Conservation (phyloP, 1,284 basidiomycete species). For the Ganoderma multipileum region DNA sequence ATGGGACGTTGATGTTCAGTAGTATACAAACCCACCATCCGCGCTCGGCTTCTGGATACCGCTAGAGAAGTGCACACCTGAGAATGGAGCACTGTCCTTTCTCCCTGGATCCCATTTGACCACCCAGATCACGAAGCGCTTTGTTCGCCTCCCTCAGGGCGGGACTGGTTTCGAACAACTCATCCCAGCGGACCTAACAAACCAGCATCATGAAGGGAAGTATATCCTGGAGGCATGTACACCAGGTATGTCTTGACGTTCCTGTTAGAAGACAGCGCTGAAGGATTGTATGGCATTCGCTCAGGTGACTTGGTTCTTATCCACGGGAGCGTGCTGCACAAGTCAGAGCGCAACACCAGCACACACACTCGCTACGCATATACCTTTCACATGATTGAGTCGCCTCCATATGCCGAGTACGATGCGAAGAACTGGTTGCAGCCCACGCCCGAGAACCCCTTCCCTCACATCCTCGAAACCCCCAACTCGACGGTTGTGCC, state of each 20-base stretch:
- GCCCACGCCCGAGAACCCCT: slow-evolving; percentile 82
- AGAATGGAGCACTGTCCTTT: slow-evolving; percentile 92
- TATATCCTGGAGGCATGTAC: slow-evolving; percentile 80
- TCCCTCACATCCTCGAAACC: slow-evolving; percentile 69
- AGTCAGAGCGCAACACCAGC: slow-evolving; percentile 82
- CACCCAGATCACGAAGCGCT: slow-evolving; percentile 78
- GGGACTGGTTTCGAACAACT: slow-evolving; percentile 85
- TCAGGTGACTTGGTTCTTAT: slow-evolving; percentile 88
- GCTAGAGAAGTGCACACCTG: slow-evolving; percentile 83
- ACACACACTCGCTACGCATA: slow-evolving; percentile 85
- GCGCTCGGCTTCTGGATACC: slow-evolving; percentile 98
- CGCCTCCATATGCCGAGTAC: slow-evolving; percentile 66
- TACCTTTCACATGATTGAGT: slow-evolving; percentile 93
- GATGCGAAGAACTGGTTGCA: slow-evolving; percentile 91
- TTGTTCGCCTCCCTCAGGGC: slow-evolving; percentile 74
- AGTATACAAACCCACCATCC: slow-evolving; percentile 93
- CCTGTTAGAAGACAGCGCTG: slow-evolving; percentile 6
- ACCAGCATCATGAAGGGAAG: slow-evolving; percentile 53
- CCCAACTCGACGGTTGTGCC: slow-evolving; percentile 38
- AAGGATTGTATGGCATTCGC: not conserved
- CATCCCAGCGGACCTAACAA: slow-evolving; percentile 46
- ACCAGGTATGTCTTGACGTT: slow-evolving; percentile 61
- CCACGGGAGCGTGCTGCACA: slow-evolving; percentile 90
- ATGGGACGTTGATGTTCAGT: slow-evolving; percentile 8
- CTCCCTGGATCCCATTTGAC: slow-evolving; percentile 89